Conservation (phyloP, 2,329 filamentous ascomycete species). For the Acrodontium crateriforme region DNA sequence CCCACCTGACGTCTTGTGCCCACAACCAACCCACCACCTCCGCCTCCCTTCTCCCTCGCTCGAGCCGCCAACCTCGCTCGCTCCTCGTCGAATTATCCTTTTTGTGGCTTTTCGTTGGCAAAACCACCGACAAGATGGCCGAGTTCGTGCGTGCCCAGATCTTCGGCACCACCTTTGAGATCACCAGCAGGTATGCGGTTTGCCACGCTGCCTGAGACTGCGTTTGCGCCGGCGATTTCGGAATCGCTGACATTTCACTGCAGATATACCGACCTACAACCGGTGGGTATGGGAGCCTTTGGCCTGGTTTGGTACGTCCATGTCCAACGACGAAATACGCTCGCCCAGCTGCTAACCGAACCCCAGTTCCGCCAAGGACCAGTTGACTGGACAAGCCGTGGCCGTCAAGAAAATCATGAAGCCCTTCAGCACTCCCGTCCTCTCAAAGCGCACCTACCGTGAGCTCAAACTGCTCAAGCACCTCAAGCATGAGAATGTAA, state of each 20-base stretch:
- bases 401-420: constrained; percentile 99
- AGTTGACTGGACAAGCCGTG: constrained; percentile 91
- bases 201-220: no score
- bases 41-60: no score
- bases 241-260: constrained; percentile 1
- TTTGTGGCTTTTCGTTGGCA: no score
- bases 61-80: no score
- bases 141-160: constrained; percentile 99
- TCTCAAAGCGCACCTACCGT: constrained; percentile 94
- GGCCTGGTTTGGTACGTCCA: constrained; percentile 73
- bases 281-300: constrained; percentile 98
- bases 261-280: constrained; percentile 95
- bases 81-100: no score
- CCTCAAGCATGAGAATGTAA: constrained; percentile 87
- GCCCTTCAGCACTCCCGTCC: constrained; percentile 96
- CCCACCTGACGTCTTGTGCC: no score
- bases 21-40: no score
- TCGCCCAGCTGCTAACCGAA: not conserved
- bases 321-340: constrained; percentile 5
- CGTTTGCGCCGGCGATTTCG: no score
- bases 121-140: constrained; percentile 58
- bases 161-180: constrained; percentile 98
- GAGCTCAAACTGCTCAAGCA: constrained; percentile 97
- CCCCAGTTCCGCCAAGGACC: constrained; percentile 82
- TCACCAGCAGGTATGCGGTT: constrained; percentile 72